Percentiles rank a stretch among this genome's conserved stretches.
Evolutionary conservation across 2,329 filamentous ascomycete species (phyloP).

Genomic region (Coniochaeta sp.): DNA sequence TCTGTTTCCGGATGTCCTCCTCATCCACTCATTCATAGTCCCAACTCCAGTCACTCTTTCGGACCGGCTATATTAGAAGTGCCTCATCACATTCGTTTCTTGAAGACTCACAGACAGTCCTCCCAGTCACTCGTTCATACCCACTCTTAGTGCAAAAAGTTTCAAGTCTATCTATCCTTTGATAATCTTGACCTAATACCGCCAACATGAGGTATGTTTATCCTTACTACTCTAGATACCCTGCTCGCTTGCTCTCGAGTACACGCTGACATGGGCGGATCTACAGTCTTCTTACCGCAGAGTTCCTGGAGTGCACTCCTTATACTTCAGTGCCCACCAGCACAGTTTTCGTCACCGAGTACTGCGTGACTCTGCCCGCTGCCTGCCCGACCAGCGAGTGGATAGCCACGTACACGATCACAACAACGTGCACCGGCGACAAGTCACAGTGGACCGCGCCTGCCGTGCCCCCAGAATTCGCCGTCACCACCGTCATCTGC

Average conservation of each 20-base stretch:
- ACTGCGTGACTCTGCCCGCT: constrained; percentile 27
- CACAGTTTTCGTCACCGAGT: constrained; percentile 25
- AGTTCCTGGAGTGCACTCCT: constrained; percentile 3
- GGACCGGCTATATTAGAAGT: constrained; percentile 1
- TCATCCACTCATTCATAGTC: constrained; percentile 1
- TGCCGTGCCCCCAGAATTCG: constrained; percentile 27
- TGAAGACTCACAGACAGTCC: background rate
- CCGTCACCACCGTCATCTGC: constrained; percentile 28
- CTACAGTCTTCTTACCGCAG: background rate
- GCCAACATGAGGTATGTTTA: constrained; percentile 11
- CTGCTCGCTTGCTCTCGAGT: background rate
- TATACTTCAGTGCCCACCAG: background rate
- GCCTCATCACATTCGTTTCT: constrained; percentile 1
- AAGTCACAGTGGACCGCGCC: constrained; percentile 19
- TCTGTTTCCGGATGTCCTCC: constrained; percentile 2
- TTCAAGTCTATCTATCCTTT: background rate
- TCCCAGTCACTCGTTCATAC: background rate
- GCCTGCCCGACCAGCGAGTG: constrained; percentile 29
- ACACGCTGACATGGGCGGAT: background rate
- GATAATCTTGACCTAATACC: constrained; percentile 1
- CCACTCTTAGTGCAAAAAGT: background rate
- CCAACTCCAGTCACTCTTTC: constrained; percentile 5
- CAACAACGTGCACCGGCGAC: constrained; percentile 25
- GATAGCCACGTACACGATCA: constrained; percentile 33
- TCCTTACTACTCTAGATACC: background rate